Evolutionary conservation across 768 basidiomycete species (phyloP), one percentile per base, ranked within the genome.

Genomic region (Mycena rebaudengoi): DNA sequence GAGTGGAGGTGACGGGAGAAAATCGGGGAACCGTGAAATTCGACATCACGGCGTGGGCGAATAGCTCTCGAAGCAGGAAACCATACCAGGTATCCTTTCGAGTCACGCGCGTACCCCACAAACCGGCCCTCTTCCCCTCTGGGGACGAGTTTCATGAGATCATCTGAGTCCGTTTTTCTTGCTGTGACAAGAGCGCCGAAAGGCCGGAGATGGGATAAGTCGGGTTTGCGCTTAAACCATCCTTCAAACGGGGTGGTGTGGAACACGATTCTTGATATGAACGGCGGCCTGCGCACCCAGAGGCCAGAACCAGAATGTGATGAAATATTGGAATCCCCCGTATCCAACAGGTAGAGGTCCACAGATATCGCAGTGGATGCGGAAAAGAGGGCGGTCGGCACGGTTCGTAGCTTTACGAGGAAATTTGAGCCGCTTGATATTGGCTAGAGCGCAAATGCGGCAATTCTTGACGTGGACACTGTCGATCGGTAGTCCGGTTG

Each of bases 71-170:
- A 28, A 4, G 32, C 48, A 0, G 65, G 61, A 20, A 67, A 63
- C 60, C 61, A 72, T 26, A 72, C 58, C 4, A 61, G 71, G 32
- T 71, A 66, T 0, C 71, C 71, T 25, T 69, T 71, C 14, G 65
- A 62, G 14, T 69, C 68, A 0, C 53, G 20, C 0, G 59, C 63
- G 29, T 71, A 69, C 12, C 71, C 67, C 0, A 69, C 60, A 35
- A 54, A 70, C 4, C 54, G 35, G 0, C 71, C 71, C 8, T 53
- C 62, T 29, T 63, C 62, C 0, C 66, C 66, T 30, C 66, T 25
- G 1, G 43, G 21, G 0, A 11, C 30, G 2, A 67, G 1, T 29
- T 67, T 64, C n/a, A 20, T 58, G 1, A 59, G 48, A 0, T 35
- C 18, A 10, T 50, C 44, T 4, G 66, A 67, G 37, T 59, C 23